Evolutionary conservation across 2,329 filamentous ascomycete genomes (phyloP).

Genomic region (Phyllachora maydis): DNA sequence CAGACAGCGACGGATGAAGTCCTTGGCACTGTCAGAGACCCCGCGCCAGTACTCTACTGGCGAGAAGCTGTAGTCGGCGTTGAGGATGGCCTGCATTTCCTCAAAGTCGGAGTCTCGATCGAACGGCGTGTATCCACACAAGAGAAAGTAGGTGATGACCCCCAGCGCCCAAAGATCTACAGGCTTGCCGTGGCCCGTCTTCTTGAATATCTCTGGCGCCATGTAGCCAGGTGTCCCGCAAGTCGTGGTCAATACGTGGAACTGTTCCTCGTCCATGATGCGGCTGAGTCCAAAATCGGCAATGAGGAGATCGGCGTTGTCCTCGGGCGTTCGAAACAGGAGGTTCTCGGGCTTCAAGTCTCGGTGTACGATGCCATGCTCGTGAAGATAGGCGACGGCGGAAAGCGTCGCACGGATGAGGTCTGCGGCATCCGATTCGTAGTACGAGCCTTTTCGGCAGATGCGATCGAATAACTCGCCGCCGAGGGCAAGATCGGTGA

Average conservation of each 20-base stretch:
- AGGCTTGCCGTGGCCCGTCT: slow-evolving; percentile 91
- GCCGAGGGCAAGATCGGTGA: slow-evolving; percentile 88
- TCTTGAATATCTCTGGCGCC: slow-evolving; percentile 98
- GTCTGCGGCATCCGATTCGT: slow-evolving; percentile 89
- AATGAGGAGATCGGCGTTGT: slow-evolving; percentile 91
- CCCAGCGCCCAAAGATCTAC: slow-evolving; percentile 98
- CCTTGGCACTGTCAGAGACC: slow-evolving; percentile 66
- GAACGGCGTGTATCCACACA: slow-evolving; percentile 96
- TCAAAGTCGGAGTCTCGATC: slow-evolving; percentile 94
- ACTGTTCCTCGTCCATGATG: slow-evolving; percentile 98
- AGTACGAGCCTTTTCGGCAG: slow-evolving; percentile 95
- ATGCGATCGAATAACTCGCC: slow-evolving; percentile 97
- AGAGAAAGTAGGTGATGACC: slow-evolving; percentile 94
- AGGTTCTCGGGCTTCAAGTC: slow-evolving; percentile 96
- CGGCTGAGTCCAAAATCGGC: slow-evolving; percentile 89
- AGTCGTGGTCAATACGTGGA: slow-evolving; percentile 92
- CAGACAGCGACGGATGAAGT: slow-evolving; percentile 82
- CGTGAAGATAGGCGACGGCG: slow-evolving; percentile 95
- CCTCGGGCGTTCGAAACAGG: slow-evolving; percentile 88
- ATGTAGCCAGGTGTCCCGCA: slow-evolving; percentile 98
- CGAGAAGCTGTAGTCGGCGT: slow-evolving; percentile 89
- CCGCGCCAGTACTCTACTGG: slow-evolving; percentile 93
- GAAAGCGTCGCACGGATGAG: slow-evolving; percentile 87
- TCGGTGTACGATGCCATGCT: slow-evolving; percentile 95
- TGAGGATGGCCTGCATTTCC: slow-evolving; percentile 97